Evolutionary conservation across 2,329 filamentous ascomycete genomes (phyloP).

Genomic region (Colletotrichum abscissum): DNA sequence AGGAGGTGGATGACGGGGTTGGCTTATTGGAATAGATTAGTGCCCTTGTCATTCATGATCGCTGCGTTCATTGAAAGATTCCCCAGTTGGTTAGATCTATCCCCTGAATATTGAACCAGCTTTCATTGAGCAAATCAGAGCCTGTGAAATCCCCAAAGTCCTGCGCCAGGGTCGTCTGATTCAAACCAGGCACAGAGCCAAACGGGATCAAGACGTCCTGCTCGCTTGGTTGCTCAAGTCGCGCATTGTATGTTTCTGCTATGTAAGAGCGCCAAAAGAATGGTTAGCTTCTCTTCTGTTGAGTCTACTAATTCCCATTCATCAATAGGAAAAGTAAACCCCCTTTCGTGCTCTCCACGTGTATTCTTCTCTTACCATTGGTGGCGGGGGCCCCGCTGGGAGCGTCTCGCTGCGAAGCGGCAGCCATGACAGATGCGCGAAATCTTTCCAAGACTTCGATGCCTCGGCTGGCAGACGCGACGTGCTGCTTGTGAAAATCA

Average conservation of each 20-base stretch:
- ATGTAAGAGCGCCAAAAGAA: not conserved
- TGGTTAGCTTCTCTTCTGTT: not conserved
- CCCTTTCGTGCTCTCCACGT: not conserved
- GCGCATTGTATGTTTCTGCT: not conserved
- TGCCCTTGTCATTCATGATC: not conserved
- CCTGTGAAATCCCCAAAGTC: constrained; percentile 11
- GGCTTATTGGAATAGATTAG: not conserved
- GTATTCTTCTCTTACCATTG: not conserved
- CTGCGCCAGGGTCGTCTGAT: not conserved
- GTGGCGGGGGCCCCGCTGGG: not conserved
- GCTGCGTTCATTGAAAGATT: not conserved
- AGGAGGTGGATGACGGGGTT: not conserved
- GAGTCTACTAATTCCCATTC: not conserved
- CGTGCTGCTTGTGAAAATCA: constrained; percentile 9
- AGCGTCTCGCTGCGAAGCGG: not conserved
- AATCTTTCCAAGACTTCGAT: constrained; percentile 16
- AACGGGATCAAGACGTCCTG: not conserved
- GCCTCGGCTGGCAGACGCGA: not conserved
- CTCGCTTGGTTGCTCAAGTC: not conserved
- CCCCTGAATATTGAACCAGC: constrained; percentile 17
- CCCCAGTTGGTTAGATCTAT: constrained; percentile 6
- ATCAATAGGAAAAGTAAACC: not conserved
- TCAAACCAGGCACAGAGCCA: not conserved
- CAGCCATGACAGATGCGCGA: not conserved
- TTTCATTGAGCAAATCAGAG: constrained; percentile 7